Evolutionary conservation across 257 asterid genomes (phyloP).

Genomic region (Hygrophila difformis): DNA sequence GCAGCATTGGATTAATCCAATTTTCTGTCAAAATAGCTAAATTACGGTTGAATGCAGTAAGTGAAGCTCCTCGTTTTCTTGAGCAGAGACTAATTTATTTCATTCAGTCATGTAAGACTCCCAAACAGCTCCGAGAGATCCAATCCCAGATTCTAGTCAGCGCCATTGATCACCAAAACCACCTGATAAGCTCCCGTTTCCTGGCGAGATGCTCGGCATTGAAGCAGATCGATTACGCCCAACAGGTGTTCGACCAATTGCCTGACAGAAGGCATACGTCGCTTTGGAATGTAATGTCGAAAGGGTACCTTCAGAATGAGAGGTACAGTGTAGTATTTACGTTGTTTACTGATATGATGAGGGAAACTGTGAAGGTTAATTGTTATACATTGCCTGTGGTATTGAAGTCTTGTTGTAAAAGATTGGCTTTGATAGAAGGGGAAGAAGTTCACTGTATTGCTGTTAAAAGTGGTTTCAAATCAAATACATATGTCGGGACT

Average conservation of each 20-base stretch:
- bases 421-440: conserved; percentile 46
- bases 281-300: conserved; percentile 64
- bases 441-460: conserved; percentile 52
- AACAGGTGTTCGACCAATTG: conserved; percentile 57
- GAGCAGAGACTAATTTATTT: conserved; percentile 30
- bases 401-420: conserved; percentile 59
- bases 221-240: conserved; percentile 27
- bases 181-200: conserved; percentile 40
- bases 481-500: conserved; percentile 51
- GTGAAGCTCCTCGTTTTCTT: conserved; percentile 14
- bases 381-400: conserved; percentile 62
- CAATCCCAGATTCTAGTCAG: conserved; percentile 53
- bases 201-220: conserved; percentile 37
- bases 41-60: conserved; percentile 14
- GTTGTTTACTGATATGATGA: conserved; percentile 51
- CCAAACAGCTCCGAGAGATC: conserved; percentile 45
- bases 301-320: conserved; percentile 57
- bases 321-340: conserved; percentile 27
- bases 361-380: conserved; percentile 50
- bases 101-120: conserved; percentile 52
- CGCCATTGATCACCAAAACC: conserved; percentile 32
- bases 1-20: no score
- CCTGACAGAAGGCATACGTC: conserved; percentile 37
- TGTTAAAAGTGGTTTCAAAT: conserved; percentile 40
- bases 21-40: conserved; percentile 21